These are phyloP conservation scores for Oryza glumipatula DNA, from an alignment of 176 grass and related monocot species.

Conservation along the genomic window DNA sequence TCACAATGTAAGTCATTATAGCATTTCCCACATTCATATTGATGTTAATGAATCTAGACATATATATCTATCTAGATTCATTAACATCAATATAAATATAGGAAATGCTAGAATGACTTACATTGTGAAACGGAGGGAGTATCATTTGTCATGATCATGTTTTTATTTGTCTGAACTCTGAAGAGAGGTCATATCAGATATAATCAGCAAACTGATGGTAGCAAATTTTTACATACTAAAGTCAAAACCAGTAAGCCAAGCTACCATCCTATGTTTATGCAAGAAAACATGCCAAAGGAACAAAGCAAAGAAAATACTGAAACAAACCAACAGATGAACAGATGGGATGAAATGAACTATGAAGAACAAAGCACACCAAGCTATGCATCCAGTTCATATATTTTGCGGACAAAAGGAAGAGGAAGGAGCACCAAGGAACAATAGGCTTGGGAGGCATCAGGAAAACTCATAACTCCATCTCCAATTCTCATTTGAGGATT, in stretches of 20 bases:
- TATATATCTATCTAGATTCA: too few relatives aligned
- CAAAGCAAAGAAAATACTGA: neutral
- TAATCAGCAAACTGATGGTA: neutral
- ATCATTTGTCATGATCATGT: neutral
- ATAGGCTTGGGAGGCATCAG: slow-evolving; percentile 48
- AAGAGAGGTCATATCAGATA: neutral
- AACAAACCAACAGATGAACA: neutral
- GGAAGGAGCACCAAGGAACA: slow-evolving; percentile 25
- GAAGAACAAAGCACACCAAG: neutral
- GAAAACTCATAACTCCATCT: slow-evolving; percentile 9
- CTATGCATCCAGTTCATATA: slow-evolving; percentile 1
- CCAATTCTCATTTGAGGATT: neutral
- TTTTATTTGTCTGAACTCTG: neutral
- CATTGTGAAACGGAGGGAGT: too few relatives aligned
- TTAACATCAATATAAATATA: too few relatives aligned
- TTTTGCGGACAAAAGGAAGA: slow-evolving; percentile 25
- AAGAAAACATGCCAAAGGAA: slow-evolving; percentile 16
- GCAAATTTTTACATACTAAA: neutral
- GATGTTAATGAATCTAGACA: too few relatives aligned
- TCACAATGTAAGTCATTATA: too few relatives aligned
- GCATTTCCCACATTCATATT: too few relatives aligned
- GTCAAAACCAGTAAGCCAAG: neutral
- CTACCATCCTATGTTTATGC: slow-evolving; percentile 1
- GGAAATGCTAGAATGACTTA: too few relatives aligned
- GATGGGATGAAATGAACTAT: neutral